phyloP scores from a whole-genome alignment of 164 flowering plant species.

The Vitis cinerea region DNA sequence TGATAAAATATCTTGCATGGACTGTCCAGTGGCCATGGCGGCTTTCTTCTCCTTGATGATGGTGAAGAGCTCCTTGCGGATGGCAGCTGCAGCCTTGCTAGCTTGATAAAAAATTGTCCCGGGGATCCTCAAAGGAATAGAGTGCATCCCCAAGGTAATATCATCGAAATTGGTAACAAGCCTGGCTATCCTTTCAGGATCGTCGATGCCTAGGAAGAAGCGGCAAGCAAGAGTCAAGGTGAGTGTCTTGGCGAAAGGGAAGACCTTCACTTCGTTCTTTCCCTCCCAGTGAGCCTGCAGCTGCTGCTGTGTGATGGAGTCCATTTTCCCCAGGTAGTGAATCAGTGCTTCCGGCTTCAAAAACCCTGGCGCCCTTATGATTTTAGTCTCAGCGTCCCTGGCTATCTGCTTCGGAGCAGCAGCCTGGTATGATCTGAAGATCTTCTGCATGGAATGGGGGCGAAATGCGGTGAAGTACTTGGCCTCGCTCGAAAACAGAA shows the following conservation, averaged over 20 bases:
- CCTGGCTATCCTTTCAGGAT: slow-evolving; percentile 22
- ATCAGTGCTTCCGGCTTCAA: slow-evolving; percentile 32
- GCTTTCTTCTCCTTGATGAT: slow-evolving; percentile 31
- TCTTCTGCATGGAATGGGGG: slow-evolving; percentile 30
- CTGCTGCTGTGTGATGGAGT: slow-evolving; percentile 25
- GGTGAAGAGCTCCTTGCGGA: slow-evolving; percentile 25
- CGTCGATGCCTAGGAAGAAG: slow-evolving; percentile 28
- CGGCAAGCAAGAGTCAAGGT: slow-evolving; percentile 27
- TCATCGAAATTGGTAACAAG: slow-evolving; percentile 23
- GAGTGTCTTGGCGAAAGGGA: slow-evolving; percentile 24
- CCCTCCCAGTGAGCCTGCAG: slow-evolving; percentile 25
- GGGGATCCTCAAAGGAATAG: slow-evolving; percentile 31
- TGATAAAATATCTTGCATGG: slow-evolving; percentile 31
- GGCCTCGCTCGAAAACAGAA: slow-evolving; percentile 40
- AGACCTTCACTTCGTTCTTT: slow-evolving; percentile 22
- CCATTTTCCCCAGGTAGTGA: slow-evolving; percentile 25
- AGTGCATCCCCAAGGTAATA: slow-evolving; percentile 27
- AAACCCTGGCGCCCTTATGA: slow-evolving; percentile 21
- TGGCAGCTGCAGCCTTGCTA: slow-evolving; percentile 19
- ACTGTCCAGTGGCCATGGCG: slow-evolving; percentile 13
- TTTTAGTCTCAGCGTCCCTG: slow-evolving; percentile 7
- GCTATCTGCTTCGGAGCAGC: background rate
- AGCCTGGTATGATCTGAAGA: slow-evolving; percentile 30
- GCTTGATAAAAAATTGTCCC: slow-evolving; percentile 36
- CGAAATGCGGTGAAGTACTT: slow-evolving; percentile 27